Conservation (phyloP, 139 green algal genomes). For the Chlorella sp. region DNA sequence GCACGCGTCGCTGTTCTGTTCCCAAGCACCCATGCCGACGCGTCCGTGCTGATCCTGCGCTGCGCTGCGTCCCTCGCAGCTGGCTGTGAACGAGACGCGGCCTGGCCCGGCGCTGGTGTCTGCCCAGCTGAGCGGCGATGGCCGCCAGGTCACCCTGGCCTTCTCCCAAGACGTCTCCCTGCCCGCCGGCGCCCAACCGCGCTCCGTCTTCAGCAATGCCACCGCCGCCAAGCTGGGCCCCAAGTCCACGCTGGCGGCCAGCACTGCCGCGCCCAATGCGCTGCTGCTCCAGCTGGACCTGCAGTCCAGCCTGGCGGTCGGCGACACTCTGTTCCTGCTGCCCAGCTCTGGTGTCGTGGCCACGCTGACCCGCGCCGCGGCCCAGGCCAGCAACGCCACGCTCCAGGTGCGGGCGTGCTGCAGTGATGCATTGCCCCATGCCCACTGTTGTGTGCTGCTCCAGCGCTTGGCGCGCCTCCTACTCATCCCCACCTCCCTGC, state of each 20-base stretch:
- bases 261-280: too few species aligned
- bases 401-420: neutral
- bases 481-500: neutral
- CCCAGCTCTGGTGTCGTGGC: neutral
- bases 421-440: neutral
- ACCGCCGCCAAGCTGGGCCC: neutral
- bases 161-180: neutral
- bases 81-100: neutral
- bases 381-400: neutral
- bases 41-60: neutral
- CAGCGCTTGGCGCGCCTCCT: too few species aligned
- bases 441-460: neutral
- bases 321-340: neutral
- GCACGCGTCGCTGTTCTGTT: too few species aligned
- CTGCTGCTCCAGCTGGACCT: constrained; percentile 5
- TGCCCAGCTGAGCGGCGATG: neutral
- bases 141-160: neutral
- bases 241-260: neutral
- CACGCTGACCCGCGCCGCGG: neutral
- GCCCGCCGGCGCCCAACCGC: neutral
- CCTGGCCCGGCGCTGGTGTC: constrained; percentile 8
- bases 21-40: neutral
- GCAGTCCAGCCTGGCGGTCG: neutral
- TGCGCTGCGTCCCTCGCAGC: neutral
- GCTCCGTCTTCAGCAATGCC: neutral